Conservation (phyloP, 495 filamentous ascomycete genomes). For the Cercophora samala region DNA sequence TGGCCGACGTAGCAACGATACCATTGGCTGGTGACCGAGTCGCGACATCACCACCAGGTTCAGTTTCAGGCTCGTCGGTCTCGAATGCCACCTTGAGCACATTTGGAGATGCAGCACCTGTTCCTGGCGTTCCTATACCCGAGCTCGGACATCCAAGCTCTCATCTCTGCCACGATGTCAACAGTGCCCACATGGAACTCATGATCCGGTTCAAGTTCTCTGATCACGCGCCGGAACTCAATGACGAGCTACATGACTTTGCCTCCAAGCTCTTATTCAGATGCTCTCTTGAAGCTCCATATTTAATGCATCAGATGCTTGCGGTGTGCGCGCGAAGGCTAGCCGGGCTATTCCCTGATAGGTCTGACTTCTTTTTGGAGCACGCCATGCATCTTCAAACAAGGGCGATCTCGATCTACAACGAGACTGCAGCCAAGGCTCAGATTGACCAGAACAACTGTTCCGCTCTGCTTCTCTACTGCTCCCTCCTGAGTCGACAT, state of each 20-base stretch:
- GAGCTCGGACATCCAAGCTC: constrained; percentile 16
- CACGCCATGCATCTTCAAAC: constrained; percentile 36
- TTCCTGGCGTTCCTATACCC: constrained; percentile 21
- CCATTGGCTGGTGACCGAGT: neutral
- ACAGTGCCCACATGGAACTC: constrained; percentile 39
- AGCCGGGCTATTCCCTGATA: constrained; percentile 26
- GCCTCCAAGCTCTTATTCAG: constrained; percentile 18
- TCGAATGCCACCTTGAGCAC: neutral
- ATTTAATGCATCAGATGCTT: constrained; percentile 37
- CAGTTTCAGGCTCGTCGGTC: neutral
- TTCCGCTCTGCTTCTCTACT: constrained; percentile 35
- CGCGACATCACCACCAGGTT: constrained; percentile 5
- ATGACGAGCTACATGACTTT: constrained; percentile 21
- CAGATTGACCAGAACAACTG: constrained; percentile 36
- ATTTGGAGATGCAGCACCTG: constrained; percentile 11
- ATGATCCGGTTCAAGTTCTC: constrained; percentile 32
- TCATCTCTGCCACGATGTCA: constrained; percentile 25
- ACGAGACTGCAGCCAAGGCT: constrained; percentile 26
- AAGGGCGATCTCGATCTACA: constrained; percentile 38
- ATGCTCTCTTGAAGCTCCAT: constrained; percentile 31
- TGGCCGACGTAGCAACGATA: neutral
- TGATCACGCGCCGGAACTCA: constrained; percentile 29
- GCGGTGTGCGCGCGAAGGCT: constrained; percentile 37
- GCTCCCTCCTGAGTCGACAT: constrained; percentile 35
- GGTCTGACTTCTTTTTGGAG: constrained; percentile 25